Base-by-base conservation (phyloP, 768 basidiomycete species). In the Auricularia auricula-judae region DNA sequence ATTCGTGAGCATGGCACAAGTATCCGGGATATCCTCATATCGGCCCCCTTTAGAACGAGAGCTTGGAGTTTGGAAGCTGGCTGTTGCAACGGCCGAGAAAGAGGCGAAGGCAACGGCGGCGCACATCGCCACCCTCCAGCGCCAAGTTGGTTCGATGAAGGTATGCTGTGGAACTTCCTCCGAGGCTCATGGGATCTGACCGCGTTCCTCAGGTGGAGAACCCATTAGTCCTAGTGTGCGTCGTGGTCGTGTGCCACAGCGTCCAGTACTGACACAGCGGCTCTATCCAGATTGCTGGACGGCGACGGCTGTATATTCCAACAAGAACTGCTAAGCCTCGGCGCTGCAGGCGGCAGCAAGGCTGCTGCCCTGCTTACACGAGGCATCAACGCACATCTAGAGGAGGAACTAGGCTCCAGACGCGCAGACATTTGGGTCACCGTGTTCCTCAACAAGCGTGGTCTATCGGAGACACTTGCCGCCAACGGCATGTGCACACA, bases 351-450 rank as follows among this genome's bases (percentile, higher is more conserved):
- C 10, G 89, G 89, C 35, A 74, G 76, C 18, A 79, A 80, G 64
- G 78, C 80, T 54, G 84, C 85, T 86, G 35, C 84, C 87, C 69
- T 80, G 62, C 76, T 90, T 64, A 89, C 87, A 21, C 84, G 86
- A 72, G 78, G 77, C 4, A 86, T 91, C 62, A 87, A 86, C 53
- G 84, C 84, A 66, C 82, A 87, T 74, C 78, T 91, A 63, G 78
- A 84, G 62, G 78, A 76, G 68, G 84, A 89, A 71, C 83, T 83
- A 63, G 78, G 82, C 64, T 81, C 84, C 65, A 85, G 84, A 36
- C 80, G 85, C 8, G 78, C 88, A 47, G 87, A 88, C 34, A 88
- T 89, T 72, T 90, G 87, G 87, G 82, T 88, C 61, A 84, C 83
- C 54, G 72, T 91, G 66, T 90, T 84, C 76, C 81, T 84, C 74